Evolutionary conservation across 208 protist species (phyloP).

Genomic region (Leishmania turanica): DNA sequence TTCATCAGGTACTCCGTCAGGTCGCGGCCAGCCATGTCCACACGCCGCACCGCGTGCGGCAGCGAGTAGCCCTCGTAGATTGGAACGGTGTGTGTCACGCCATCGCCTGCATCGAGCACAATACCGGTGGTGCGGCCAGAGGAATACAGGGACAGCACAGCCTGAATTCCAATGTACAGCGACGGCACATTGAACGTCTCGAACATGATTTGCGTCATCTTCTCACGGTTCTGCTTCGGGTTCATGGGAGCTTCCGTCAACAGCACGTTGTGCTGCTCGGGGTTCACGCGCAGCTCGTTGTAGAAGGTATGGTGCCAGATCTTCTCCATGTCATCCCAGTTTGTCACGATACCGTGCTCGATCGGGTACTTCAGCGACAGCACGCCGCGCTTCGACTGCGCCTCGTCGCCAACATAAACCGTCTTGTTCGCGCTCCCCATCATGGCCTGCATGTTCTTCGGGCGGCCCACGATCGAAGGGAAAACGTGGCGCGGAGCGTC

Average conservation of each 20-base stretch:
- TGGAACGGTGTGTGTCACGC: conserved; percentile 93
- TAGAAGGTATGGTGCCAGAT: conserved; percentile 99
- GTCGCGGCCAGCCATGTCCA: conserved; percentile 94
- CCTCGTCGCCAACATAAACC: conserved; percentile 94
- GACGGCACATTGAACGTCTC: conserved; percentile 91
- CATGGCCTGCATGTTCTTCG: conserved; percentile 95
- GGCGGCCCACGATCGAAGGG: conserved; percentile 96
- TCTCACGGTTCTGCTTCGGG: conserved; percentile 93
- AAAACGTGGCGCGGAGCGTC: conserved; percentile 97
- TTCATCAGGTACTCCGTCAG: conserved; percentile 96
- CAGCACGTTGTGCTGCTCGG: conserved; percentile 98
- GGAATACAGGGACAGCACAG: conserved; percentile 96
- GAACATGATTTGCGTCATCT: conserved; percentile 97
- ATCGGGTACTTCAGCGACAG: conserved; percentile 95
- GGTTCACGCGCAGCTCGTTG: conserved; percentile 97
- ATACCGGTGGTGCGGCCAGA: conserved; percentile 93
- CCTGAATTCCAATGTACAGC: conserved; percentile 96
- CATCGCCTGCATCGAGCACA: conserved; percentile 94
- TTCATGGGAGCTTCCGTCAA: conserved; percentile 93
- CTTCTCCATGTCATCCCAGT: conserved; percentile 99
- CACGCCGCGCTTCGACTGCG: conserved; percentile 94
- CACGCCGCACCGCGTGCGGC: conserved; percentile 81
- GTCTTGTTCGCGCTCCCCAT: conserved; percentile 96
- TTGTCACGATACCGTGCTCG: conserved; percentile 96
- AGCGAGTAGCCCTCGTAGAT: conserved; percentile 95